These are phyloP conservation scores for Ascomycota sp. DNA, from an alignment of 2,329 filamentous ascomycete genomes.

Conservation along the genomic window DNA sequence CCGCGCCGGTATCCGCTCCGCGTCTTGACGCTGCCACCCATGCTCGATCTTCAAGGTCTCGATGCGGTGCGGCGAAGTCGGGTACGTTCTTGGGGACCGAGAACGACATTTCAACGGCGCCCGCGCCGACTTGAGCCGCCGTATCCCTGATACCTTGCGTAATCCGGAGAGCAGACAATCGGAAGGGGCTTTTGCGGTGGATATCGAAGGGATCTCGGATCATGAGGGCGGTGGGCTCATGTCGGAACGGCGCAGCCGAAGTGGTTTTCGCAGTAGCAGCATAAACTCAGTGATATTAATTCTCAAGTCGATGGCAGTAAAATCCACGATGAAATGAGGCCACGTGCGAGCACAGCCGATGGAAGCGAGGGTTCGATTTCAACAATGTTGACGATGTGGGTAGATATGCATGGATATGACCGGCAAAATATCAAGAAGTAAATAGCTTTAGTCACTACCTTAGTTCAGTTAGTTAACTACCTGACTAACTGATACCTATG, in stretches of 20 bases:
- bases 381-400: too few relatives aligned
- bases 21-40: conserved; percentile 30
- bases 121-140: conserved; percentile 24
- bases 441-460: too few relatives aligned
- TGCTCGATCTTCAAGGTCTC: conserved; percentile 39
- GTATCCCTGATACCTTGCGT: conserved; percentile 21
- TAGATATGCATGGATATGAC: too few relatives aligned
- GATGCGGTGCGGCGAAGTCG: conserved; percentile 41
- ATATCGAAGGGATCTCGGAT: conserved; percentile 24
- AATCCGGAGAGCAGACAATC: conserved; percentile 22
- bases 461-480: too few relatives aligned
- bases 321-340: too few relatives aligned
- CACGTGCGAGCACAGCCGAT: not conserved
- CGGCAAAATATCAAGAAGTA: too few relatives aligned
- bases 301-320: too few relatives aligned
- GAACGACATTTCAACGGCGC: conserved; percentile 39
- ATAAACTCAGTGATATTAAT: too few relatives aligned
- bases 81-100: conserved; percentile 46
- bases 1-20: conserved; percentile 10
- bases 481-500: too few relatives aligned
- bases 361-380: not conserved
- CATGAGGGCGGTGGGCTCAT: conserved; percentile 13
- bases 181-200: conserved; percentile 22
- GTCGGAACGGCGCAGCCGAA: conserved; percentile 3
- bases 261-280: not conserved